Base-by-base conservation (phyloP, 148 eudicot species). In the Rhododendron ferrugineum region DNA sequence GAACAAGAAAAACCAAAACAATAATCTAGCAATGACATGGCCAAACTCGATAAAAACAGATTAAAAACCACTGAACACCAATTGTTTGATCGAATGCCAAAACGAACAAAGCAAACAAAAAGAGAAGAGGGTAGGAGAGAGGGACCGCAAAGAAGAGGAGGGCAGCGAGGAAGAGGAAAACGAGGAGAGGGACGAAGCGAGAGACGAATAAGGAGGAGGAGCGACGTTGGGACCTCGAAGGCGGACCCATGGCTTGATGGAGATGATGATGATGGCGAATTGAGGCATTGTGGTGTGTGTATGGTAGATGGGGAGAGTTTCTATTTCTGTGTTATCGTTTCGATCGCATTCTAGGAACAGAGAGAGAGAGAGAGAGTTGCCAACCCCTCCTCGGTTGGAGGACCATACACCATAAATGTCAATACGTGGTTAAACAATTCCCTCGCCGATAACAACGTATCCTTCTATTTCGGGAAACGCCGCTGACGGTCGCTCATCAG, bases 111-210 rank as follows among this genome's bases (percentile, higher is more conserved):
- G n/a, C 15, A 68, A 18, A 14, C 9, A 11, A 60, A 52, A 84
- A 5, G 40, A 13, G 54, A 81, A 80, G 1, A 36, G 0, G 72
- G 14, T 52, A 37, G 47, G n/a, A 84, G 64, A 52, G 80, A 36
- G 16, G 44, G 18, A 94, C 95, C 96, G 91, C 91, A 79, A 92
- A 87, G 75, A 90, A 60, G 49, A 93, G 73, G 78, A 94, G 87
- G 30, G 88, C 89, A 23, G 86, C 87, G 32, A 94, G 90, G 36
- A 89, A 90, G 44, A 89, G 84, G 30, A 92, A 76, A 50, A 91
- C 89, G 76, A 90, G 74, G 78, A 90, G 26, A 66, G 91, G 88
- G 44, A 90, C 88, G 36, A 73, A 92, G 32, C 91, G 92, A 79
- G 87, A 86, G 70, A 90, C 82, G 34, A 84, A 87, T 34, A 86